Evolutionary conservation across 2,329 filamentous ascomycete genomes (phyloP).

Genomic region (Fusarium domesticum): DNA sequence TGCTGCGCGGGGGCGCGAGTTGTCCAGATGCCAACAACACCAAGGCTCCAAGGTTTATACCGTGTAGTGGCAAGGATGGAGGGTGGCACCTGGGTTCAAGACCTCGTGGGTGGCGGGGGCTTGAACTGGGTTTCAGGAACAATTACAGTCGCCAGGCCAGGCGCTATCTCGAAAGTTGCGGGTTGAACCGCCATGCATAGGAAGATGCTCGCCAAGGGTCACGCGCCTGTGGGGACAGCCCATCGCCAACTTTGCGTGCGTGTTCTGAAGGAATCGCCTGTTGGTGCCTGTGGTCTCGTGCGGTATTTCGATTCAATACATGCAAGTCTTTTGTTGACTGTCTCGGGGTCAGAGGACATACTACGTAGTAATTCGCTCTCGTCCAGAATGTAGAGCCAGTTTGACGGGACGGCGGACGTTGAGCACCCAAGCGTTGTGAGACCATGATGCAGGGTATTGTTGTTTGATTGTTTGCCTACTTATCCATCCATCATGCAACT

Average conservation of each 20-base stretch:
- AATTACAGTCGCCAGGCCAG: conserved; percentile 25
- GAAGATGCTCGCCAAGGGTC: conserved; percentile 26
- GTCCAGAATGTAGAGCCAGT: too few species aligned
- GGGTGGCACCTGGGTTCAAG: conserved; percentile 9
- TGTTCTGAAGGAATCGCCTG: not conserved
- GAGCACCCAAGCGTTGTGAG: too few species aligned
- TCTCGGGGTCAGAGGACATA: too few species aligned
- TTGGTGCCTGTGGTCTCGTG: not conserved
- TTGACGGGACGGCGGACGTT: too few species aligned
- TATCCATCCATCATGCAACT: not conserved
- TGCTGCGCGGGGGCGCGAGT: conserved; percentile 4
- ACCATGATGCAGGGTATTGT: too few species aligned
- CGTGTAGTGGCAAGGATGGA: conserved; percentile 17
- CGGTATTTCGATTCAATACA: too few species aligned
- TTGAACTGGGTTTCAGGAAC: conserved; percentile 17
- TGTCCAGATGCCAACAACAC: conserved; percentile 10
- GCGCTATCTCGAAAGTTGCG: conserved; percentile 34
- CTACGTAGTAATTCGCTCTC: too few species aligned
- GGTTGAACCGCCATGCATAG: conserved; percentile 36
- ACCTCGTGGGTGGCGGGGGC: conserved; percentile 19
- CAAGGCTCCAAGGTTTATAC: conserved; percentile 14
- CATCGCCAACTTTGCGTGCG: conserved; percentile 6
- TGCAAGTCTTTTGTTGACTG: too few species aligned
- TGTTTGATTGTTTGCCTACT: too few species aligned
- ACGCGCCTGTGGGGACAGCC: conserved; percentile 18